Percentiles rank a stretch among this genome's conserved stretches.
These are phyloP conservation scores for Verticillium zaregamsianum DNA, from an alignment of 2,329 filamentous ascomycete genomes.

Conservation along the genomic window DNA sequence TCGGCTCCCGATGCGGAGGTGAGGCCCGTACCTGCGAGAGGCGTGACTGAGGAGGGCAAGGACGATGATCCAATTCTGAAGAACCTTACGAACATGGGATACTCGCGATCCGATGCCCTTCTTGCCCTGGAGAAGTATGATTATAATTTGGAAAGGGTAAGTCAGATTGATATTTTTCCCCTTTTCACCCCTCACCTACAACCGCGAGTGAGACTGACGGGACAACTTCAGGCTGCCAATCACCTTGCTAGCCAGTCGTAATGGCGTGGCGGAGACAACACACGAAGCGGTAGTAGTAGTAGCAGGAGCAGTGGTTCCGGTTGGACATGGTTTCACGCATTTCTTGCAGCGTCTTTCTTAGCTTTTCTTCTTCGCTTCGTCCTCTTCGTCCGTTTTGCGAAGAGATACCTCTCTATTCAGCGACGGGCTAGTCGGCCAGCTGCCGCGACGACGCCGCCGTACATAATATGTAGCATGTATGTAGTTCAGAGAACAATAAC, in stretches of 20 bases:
- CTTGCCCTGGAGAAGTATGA: conserved; percentile 88
- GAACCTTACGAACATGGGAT: conserved; percentile 86
- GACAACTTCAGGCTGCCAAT: conserved; percentile 44
- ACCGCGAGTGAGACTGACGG: background rate
- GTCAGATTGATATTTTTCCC: conserved; percentile 22
- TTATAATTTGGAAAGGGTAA: conserved; percentile 91
- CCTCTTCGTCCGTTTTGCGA: background rate
- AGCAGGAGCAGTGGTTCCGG: background rate
- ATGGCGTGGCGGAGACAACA: background rate
- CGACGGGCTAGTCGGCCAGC: background rate
- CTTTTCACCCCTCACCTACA: background rate
- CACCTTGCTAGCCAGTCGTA: conserved; percentile 51
- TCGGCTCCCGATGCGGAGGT: background rate
- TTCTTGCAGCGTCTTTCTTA: background rate
- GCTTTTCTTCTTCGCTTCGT: background rate
- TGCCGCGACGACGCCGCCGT: background rate
- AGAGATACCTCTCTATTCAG: background rate
- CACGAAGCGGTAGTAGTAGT: background rate
- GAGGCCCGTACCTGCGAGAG: background rate
- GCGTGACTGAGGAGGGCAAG: conserved; percentile 44
- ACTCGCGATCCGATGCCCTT: conserved; percentile 67
- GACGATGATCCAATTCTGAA: conserved; percentile 92
- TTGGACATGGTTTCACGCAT: background rate
- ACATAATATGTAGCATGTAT: background rate
- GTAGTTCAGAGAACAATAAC: background rate